phyloP scores from a whole-genome alignment of 371 early-diverging fungal genomes.

The Apophysomyces variabilis region DNA sequence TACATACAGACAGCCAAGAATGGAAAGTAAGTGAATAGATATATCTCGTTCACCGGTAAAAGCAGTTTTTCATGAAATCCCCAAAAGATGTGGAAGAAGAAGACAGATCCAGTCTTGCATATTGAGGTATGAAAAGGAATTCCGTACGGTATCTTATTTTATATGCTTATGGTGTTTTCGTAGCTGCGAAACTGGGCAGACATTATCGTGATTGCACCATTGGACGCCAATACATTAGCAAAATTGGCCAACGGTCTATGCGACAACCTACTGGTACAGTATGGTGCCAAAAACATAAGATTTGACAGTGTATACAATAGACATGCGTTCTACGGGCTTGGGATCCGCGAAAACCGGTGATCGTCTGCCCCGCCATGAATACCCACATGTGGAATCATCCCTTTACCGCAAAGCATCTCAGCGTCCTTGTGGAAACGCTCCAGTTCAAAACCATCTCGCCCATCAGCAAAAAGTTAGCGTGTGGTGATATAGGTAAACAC shows the following conservation, averaged over 20 bases:
- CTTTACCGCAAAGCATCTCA: conserved; percentile 78
- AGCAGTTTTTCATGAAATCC: conserved; percentile 1
- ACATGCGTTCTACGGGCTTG: conserved; percentile 94
- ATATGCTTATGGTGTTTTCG: background rate
- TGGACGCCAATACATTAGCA: conserved; percentile 94
- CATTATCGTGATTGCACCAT: conserved; percentile 84
- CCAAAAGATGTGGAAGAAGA: conserved; percentile 75
- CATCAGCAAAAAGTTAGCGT: conserved; percentile 86
- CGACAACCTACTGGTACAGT: conserved; percentile 86
- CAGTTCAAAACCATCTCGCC: conserved; percentile 75
- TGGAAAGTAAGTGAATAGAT: conserved; percentile 65
- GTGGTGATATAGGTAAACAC: conserved; percentile 84
- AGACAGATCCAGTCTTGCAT: conserved; percentile 92
- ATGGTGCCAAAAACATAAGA: background rate
- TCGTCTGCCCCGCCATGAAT: conserved; percentile 97
- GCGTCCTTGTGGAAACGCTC: conserved; percentile 52
- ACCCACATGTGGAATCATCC: conserved; percentile 97
- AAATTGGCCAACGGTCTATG: conserved; percentile 92
- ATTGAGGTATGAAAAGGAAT: conserved; percentile 70
- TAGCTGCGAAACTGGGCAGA: conserved; percentile 97
- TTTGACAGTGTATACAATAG: conserved; percentile 38
- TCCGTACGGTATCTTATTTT: background rate
- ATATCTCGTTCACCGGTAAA: background rate
- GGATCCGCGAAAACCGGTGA: conserved; percentile 72
- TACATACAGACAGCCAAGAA: conserved; percentile 86